phyloP scores from a whole-genome alignment of 176 grass and related monocot species.

The Raddia distichophylla region DNA sequence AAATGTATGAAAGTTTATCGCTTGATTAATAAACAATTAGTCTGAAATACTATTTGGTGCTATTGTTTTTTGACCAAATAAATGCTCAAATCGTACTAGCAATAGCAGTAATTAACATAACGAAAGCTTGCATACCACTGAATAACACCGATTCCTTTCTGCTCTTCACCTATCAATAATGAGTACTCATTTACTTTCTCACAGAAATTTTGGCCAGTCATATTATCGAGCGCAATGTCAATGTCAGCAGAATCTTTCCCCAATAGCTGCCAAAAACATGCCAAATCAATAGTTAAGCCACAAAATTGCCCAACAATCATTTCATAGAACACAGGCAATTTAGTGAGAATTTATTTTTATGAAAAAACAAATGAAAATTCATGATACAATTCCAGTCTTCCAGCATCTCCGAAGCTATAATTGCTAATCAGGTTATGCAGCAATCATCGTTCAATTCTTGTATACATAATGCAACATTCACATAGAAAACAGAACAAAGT shows the following conservation, averaged over 20 bases:
- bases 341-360: not conserved
- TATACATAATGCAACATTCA: not conserved
- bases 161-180: constrained; percentile 60
- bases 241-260: constrained; percentile 94
- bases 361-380: not conserved
- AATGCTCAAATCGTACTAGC: not conserved
- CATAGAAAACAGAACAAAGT: not conserved
- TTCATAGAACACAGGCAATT: not conserved
- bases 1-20: not conserved
- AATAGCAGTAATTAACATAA: constrained; percentile 7
- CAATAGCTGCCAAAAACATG: constrained; percentile 59
- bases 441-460: not conserved
- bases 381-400: not conserved
- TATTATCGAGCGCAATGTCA: constrained; percentile 96
- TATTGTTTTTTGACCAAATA: not conserved
- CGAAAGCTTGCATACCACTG: constrained; percentile 73
- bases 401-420: not conserved
- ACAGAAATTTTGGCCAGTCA: constrained; percentile 83
- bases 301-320: constrained; percentile 17
- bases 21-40: not conserved
- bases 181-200: constrained; percentile 91
- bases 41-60: not conserved
- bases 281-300: constrained; percentile 12
- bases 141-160: constrained; percentile 90
- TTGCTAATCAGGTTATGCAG: not conserved